These are phyloP conservation scores for Cordyceps farinosa DNA, from an alignment of 2,329 filamentous ascomycete genomes.

Conservation along the genomic window DNA sequence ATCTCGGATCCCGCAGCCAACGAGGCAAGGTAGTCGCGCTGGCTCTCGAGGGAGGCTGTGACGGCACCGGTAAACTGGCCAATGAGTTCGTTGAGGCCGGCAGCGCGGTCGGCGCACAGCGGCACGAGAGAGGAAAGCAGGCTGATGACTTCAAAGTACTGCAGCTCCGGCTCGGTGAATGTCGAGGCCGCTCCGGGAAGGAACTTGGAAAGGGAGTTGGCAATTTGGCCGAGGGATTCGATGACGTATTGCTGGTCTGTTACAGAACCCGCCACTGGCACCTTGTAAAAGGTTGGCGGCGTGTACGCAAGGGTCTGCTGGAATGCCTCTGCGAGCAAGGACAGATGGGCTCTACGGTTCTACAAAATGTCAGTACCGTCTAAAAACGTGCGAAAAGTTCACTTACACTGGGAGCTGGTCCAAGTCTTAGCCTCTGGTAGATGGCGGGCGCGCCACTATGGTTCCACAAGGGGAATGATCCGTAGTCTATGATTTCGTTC, in stretches of 20 bases:
- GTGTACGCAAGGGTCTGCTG: slow-evolving; percentile 48
- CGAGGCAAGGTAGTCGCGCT: slow-evolving; percentile 22
- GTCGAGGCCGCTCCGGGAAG: slow-evolving; percentile 29
- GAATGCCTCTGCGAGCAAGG: slow-evolving; percentile 48
- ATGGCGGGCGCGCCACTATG: slow-evolving; percentile 36
- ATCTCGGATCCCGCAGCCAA: slow-evolving; percentile 17
- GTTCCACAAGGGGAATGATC: slow-evolving; percentile 48
- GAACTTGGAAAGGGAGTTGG: slow-evolving; percentile 40
- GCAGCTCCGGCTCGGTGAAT: slow-evolving; percentile 41
- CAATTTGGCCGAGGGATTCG: slow-evolving; percentile 40
- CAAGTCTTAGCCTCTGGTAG: slow-evolving; percentile 45
- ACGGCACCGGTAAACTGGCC: slow-evolving; percentile 27
- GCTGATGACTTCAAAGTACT: slow-evolving; percentile 43
- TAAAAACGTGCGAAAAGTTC: neutral
- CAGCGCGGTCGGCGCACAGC: slow-evolving; percentile 26
- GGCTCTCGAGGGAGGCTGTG: slow-evolving; percentile 27
- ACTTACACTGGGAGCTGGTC: slow-evolving; percentile 50
- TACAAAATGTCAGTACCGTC: slow-evolving; percentile 27
- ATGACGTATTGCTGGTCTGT: slow-evolving; percentile 44
- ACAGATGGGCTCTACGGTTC: slow-evolving; percentile 48
- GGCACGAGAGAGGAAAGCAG: slow-evolving; percentile 37
- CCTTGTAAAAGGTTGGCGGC: slow-evolving; percentile 50
- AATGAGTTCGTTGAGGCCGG: slow-evolving; percentile 25
- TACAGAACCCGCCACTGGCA: slow-evolving; percentile 33
- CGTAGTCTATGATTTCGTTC: slow-evolving; percentile 47